Evolutionary conservation across 1,284 basidiomycete genomes (phyloP), one percentile per base, ranked within the genome.

Genomic region (Ceratobasidium sp.): DNA sequence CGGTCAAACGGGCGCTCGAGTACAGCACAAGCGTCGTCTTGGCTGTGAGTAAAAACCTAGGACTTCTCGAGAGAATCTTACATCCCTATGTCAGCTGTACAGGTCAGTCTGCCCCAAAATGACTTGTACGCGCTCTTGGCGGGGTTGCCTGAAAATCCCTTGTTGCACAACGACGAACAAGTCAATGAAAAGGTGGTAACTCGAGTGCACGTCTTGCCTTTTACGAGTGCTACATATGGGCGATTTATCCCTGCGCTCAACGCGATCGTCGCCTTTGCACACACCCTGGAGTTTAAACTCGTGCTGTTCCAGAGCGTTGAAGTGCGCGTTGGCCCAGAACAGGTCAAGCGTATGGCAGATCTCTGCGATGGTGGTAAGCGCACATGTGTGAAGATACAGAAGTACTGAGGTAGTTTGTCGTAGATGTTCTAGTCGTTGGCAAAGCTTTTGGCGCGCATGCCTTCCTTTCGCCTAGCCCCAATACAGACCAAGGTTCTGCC

Each of bases 241-340:
- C 69, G 56, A 29, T 72, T 72, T 53, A 62, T 72, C 41, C 69
- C 69, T 16, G 69, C 69, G 29, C 46, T 72, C 5, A 72, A 72
- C 39, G 69, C 69, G 3, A 72, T 72, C 14, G 69, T 72, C 31
- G 69, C 69, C 4, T 72, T 72, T 41, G 69, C 69, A 2, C 69
- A 72, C 59, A 56, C 24, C 9, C 58, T 29, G 37, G 58, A 11
- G n/a, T 71, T 72, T 27, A 22, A 46, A 29, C 16, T 34, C 5
- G 69, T 72, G 27, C 34, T 72, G n/a, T 72, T 72, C 24, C 69
- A 72, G 22, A 72, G 69, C n/a, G 69, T 72, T 7, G 69, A 72
- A 51, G 69, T 62, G 13, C n/a, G 48, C 2, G 34, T 72, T 13
- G 46, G 39, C 11, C 13, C 43, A 7, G 69, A 72, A 11, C 48